Evolutionary conservation across 306 rosid genomes (phyloP).

Genomic region (Alnus glutinosa): DNA sequence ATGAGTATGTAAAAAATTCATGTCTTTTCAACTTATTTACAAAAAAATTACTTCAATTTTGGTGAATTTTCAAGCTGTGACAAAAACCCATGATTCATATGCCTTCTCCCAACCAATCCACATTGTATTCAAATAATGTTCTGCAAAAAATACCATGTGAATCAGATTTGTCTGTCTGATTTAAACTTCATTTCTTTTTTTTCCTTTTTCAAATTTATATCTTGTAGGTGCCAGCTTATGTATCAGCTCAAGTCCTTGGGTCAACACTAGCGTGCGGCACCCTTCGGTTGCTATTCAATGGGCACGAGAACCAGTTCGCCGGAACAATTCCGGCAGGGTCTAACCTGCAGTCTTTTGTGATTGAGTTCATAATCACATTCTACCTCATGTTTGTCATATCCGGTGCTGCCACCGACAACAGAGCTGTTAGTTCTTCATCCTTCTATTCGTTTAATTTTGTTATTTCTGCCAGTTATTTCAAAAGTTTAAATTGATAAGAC

Average conservation of each 20-base stretch:
- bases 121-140: too few species aligned
- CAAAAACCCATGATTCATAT: neutral
- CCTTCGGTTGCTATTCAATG: constrained; percentile 54
- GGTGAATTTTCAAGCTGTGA: neutral
- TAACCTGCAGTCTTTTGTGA: constrained; percentile 57
- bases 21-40: too few species aligned
- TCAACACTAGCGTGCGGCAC: constrained; percentile 79
- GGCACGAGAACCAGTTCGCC: constrained; percentile 40
- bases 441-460: neutral
- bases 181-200: neutral
- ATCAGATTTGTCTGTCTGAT: neutral
- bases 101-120: too few species aligned
- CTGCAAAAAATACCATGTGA: too few species aligned
- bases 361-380: constrained; percentile 84
- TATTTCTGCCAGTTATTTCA: too few species aligned
- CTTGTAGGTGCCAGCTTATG: constrained; percentile 67
- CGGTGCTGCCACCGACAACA: constrained; percentile 77
- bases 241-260: constrained; percentile 64
- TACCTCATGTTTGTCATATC: constrained; percentile 77
- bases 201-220: neutral
- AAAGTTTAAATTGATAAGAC: too few species aligned
- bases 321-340: constrained; percentile 67
- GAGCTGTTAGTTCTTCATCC: constrained; percentile 52
- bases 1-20: too few species aligned
- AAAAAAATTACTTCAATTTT: neutral